Base-by-base conservation (phyloP, 768 basidiomycete species). In the Floccularia luteovirens region DNA sequence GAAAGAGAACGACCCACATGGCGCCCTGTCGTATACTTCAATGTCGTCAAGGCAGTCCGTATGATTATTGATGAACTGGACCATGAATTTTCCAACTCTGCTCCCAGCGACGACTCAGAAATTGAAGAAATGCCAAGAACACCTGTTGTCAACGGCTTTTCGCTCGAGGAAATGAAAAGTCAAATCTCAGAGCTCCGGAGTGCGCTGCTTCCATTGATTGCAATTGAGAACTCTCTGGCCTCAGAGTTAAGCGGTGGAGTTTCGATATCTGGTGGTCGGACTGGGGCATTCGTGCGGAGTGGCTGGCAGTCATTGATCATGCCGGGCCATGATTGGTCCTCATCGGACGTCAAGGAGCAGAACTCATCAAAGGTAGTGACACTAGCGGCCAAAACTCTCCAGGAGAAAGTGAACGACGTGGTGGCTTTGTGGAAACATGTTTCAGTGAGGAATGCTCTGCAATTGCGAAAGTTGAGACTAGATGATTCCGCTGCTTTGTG, bases 1-100 rank as follows among this genome's bases (percentile, higher is more conserved):
- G 82, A 89, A 31, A 62, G 68, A 37, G 82, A 84, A 61, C 77
- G 82, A 17, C 72, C 78, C 0, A 77, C 75, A 3, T 90, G 89
- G 88, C 72, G 77, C 14, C 77, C 83, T 2, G 78, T 89, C 22
- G 79, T 90, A 22, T 87, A 85, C 60, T 81, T 85, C 66, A 90
- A 90, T 62, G 69, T 90, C 48, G 75, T 90, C 68, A 82, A 79
- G 53, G 86, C 84, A 36, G 63, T 89, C 14, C 78, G 81, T 21
- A 79, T 76, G 62, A 79, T 85, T 34, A 70, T 90, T 38, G 74
- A 79, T 42, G 82, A 85, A 48, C 63, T 88, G 5, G 82, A 86
- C 48, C 65, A 63, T 47, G 75, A 79, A 48, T 67, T 75, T 47
- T 51, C 64, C 28, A 52, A 46, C 5, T 54, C 49, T 24, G 42